Base-by-base conservation (phyloP, 2,329 filamentous ascomycete species). In the Talaromyces sp. region DNA sequence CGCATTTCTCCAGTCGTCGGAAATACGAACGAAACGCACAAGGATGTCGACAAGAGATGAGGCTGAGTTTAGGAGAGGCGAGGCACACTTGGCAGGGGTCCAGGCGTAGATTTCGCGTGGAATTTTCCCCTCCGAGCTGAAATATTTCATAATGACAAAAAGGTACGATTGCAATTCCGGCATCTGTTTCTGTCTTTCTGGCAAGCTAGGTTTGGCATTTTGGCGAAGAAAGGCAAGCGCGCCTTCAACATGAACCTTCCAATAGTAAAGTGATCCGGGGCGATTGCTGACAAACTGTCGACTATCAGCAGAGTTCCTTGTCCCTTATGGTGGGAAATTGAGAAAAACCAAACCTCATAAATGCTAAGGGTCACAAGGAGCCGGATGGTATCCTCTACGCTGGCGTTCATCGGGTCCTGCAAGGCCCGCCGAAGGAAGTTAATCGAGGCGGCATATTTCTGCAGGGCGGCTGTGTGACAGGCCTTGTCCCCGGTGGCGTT, bases 221-320 rank as follows among this genome's bases (percentile, higher is more conserved):
- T 25, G 44, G 10, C 57, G 57, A 25, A 59, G 5, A 9, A 59
- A 30, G 10, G 57, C 57, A 4, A 59, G 57, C 4, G 28, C 47
- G 17, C 57, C 57, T 13, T 59, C 28, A 3, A 47, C 22, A 25
- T 47, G 42, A 27, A 59, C 65, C 17, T 61, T 70, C 69, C 67
- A 70, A 62, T 28, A 68, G 67, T 32, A 67, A 30, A 57, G 63
- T 62, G n/a, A 69, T 57, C 65, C 36, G 66, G 67, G 39, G 66
- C 7, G 19, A 69, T 69, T 47, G 67, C 55, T 47, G 61, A 65
- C 39, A 69, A 52, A 8, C 44, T 65, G n/a, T 57, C 49, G 7
- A 65, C 7, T 32, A 32, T 57, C 17, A 57, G 55, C 8, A 4
- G 11, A 47, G 15, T 33, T 33, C 32, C 11, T 33, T 10, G 27